phyloP scores from a whole-genome alignment of 1,284 basidiomycete genomes.

The Cutaneotrichosporon sp. region DNA sequence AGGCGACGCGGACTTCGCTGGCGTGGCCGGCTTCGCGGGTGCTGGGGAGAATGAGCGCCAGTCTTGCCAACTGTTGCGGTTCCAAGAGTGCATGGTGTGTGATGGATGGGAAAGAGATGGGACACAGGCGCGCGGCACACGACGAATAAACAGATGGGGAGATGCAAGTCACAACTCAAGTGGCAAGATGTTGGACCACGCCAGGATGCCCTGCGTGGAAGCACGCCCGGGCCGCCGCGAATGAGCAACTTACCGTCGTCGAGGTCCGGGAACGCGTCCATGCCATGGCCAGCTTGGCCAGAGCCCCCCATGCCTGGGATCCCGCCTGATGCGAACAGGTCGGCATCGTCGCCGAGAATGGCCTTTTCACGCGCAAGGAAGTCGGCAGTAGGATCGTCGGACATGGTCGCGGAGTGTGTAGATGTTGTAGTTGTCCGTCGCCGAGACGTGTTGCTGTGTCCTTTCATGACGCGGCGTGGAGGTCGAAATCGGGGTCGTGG shows the following conservation, averaged over 20 bases:
- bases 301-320: conserved; percentile 7
- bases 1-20: conserved; percentile 7
- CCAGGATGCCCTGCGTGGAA: too few species aligned
- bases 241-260: conserved; percentile 3
- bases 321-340: conserved; percentile 41
- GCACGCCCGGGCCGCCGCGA: too few species aligned
- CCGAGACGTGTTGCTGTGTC: not conserved
- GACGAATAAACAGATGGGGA: too few species aligned
- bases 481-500: not conserved
- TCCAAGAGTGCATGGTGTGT: not conserved
- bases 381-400: conserved; percentile 49
- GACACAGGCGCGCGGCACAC: too few species aligned
- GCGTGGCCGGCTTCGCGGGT: conserved; percentile 1
- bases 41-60: conserved; percentile 1
- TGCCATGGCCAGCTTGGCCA: not conserved
- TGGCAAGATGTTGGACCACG: too few species aligned
- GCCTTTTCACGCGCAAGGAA: conserved; percentile 49
- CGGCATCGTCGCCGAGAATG: conserved; percentile 47
- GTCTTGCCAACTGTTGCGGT: not conserved
- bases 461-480: conserved; percentile 2
- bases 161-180: too few species aligned
- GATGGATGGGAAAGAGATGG: not conserved
- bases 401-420: conserved; percentile 31
- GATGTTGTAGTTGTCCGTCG: not conserved
- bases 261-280: conserved; percentile 5